Percentiles rank a stretch among this genome's conserved stretches.
phyloP scores from a whole-genome alignment of 2,329 filamentous ascomycete species.

The Fusarium sp. region DNA sequence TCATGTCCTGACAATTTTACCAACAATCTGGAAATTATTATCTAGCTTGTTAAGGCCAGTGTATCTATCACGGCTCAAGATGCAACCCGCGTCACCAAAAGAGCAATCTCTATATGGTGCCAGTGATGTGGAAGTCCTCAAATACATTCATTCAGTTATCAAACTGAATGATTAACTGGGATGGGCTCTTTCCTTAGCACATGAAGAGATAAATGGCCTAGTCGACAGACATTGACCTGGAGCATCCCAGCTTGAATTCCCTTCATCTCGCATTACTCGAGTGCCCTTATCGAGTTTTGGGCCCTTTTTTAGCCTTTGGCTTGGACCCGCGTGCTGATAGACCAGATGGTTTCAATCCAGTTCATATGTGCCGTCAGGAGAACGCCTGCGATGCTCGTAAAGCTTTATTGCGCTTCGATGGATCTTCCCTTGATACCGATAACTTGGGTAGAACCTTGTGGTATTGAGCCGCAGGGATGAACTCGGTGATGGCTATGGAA shows the following conservation, averaged over 20 bases:
- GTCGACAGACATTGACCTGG: neutral
- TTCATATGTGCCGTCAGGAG: neutral
- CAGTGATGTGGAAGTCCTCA: neutral
- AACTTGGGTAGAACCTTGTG: neutral
- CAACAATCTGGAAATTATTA: too few species aligned
- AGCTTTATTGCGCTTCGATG: neutral
- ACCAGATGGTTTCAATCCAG: neutral
- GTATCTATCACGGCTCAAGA: too few species aligned
- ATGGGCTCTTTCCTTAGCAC: neutral
- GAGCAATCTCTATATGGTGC: too few species aligned
- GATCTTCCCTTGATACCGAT: neutral
- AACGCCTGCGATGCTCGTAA: too few species aligned
- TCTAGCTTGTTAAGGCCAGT: too few species aligned
- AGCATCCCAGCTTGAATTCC: neutral
- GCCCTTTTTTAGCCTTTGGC: neutral
- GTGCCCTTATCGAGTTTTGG: neutral
- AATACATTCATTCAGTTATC: neutral
- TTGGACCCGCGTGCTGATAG: neutral
- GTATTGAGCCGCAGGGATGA: neutral
- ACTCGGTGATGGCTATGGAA: neutral
- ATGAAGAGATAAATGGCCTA: fast-evolving
- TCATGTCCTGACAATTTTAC: too few species aligned
- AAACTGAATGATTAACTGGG: fast-evolving
- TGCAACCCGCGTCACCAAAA: too few species aligned
- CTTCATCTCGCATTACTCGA: neutral